Percentiles rank a stretch among this genome's conserved stretches.
phyloP scores from a whole-genome alignment of 345 rosid genomes.

The Jatropha curcas region DNA sequence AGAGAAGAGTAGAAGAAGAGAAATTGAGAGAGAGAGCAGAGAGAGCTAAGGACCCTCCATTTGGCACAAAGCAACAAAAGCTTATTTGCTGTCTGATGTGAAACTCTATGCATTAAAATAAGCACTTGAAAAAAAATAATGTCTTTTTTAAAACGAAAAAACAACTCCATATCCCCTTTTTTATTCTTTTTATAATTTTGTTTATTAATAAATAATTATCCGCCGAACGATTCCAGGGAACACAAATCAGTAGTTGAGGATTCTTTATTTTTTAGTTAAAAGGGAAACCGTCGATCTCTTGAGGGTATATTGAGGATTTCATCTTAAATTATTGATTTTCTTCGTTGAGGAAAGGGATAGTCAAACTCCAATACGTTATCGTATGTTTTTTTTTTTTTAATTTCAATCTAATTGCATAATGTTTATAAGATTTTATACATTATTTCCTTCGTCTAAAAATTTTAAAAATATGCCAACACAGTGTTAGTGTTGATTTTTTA shows the following conservation, averaged over 20 bases:
- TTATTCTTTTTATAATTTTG: not conserved
- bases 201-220: not conserved
- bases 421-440: no score
- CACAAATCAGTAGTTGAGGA: not conserved
- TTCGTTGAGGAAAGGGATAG: not conserved
- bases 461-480: no score
- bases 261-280: not conserved
- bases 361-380: constrained; percentile 6
- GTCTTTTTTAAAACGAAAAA: no score
- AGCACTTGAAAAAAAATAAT: constrained; percentile 3
- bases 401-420: no score
- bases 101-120: constrained; percentile 52
- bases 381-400: no score
- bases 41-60: constrained; percentile 36
- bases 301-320: not conserved
- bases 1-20: not conserved
- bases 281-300: constrained; percentile 19
- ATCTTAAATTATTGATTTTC: not conserved
- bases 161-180: not conserved
- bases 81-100: constrained; percentile 47
- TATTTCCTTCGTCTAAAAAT: no score
- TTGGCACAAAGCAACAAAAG: constrained; percentile 30
- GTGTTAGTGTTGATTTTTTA: no score
- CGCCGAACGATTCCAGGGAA: constrained; percentile 20
- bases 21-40: not conserved